Conservation (phyloP, 805 yeast species). For the Schizosaccharomyces japonicus region DNA sequence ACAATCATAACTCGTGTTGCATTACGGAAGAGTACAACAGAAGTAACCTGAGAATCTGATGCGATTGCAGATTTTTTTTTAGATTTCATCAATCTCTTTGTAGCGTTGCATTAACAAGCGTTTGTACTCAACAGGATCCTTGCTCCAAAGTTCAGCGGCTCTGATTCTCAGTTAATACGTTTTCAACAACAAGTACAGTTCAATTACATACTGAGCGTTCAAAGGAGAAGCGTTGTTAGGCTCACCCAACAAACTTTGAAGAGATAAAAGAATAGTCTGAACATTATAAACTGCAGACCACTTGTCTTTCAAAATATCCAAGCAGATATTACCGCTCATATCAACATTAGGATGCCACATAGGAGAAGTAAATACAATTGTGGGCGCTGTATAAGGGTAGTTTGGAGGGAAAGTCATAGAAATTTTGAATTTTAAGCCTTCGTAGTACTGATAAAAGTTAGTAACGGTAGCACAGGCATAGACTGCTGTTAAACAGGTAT, state of each 20-base stretch:
- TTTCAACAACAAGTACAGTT: conserved; percentile 5
- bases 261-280: conserved; percentile 32
- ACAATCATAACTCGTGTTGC: no score
- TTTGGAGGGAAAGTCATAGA: conserved; percentile 27
- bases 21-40: no score
- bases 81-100: conserved; percentile 16
- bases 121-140: conserved; percentile 21
- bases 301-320: conserved; percentile 37
- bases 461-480: background rate
- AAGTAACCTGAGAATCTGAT: no score
- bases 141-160: conserved; percentile 33
- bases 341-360: conserved; percentile 48
- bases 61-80: no score
- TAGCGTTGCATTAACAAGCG: conserved; percentile 19
- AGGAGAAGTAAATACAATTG: conserved; percentile 31
- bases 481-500: background rate
- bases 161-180: conserved; percentile 5
- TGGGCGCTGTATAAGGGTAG: conserved; percentile 38
- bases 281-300: conserved; percentile 45
- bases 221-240: conserved; percentile 36
- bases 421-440: conserved; percentile 28
- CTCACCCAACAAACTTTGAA: conserved; percentile 37
- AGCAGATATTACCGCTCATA: conserved; percentile 38
- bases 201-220: conserved; percentile 20
- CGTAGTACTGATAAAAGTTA: conserved; percentile 24